phyloP scores from a whole-genome alignment of 129 eudicot genomes.

The Centella asiatica region DNA sequence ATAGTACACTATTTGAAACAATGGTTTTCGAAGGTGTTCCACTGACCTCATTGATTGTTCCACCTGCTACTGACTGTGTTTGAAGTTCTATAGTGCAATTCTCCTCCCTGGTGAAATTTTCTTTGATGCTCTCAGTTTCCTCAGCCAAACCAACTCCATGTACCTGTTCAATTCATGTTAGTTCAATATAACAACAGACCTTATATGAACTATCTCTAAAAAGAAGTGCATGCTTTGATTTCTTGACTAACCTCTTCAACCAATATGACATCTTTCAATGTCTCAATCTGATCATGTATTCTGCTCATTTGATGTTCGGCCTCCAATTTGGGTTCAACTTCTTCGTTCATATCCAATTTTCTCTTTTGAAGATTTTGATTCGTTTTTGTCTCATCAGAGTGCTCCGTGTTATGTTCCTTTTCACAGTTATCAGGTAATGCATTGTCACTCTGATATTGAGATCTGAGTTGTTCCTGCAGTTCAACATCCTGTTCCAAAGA shows the following conservation, averaged over 20 bases:
- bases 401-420: neutral
- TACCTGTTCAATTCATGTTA: slow-evolving; percentile 3
- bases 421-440: neutral
- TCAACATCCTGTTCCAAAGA: slow-evolving; percentile 10
- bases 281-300: too few species aligned
- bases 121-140: neutral
- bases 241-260: slow-evolving; percentile 19
- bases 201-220: slow-evolving; percentile 7
- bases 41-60: neutral
- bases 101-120: slow-evolving; percentile 10
- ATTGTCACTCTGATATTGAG: slow-evolving; percentile 14
- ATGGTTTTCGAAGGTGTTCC: neutral
- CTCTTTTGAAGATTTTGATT: slow-evolving; percentile 8
- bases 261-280: too few species aligned
- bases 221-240: neutral
- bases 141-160: slow-evolving; percentile 5
- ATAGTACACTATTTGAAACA: neutral
- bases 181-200: neutral
- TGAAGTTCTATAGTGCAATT: neutral
- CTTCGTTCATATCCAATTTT: slow-evolving; percentile 11
- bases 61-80: neutral
- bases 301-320: too few species aligned
- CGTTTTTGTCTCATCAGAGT: slow-evolving; percentile 2
- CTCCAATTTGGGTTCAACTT: too few species aligned
- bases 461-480: neutral